Base-by-base conservation (phyloP, 225 moss, liverwort and hornwort species). In the Pseudoscleropodium purum region DNA sequence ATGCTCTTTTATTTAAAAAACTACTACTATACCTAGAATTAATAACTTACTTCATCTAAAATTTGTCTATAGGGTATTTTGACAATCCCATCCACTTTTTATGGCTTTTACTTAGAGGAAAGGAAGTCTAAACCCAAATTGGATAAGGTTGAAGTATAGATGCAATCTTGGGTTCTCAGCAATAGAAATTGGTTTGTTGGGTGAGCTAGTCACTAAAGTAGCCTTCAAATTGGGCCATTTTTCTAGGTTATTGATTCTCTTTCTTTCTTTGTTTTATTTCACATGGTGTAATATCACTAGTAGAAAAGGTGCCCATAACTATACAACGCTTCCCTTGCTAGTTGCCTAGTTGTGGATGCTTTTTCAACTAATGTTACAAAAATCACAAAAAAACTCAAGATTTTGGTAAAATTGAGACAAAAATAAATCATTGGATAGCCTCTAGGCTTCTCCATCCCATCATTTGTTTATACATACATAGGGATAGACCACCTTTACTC, bases 261-360 rank as follows among this genome's bases (percentile, higher is more conserved):
- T 47, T 74, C 7, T 33, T 34, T 52, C 2, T 60, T 60, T 60
- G 10, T 56, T 54, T 56, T 25, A 5, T 78, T 36, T 78, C 8
- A 24, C 0, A 1, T 37, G 4, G 37, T 79, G 10, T 56, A 37
- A 56, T 25, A 37, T 10, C 6, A 37, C 24, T 21, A 23, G 7
- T 34, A 21, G 7, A 34, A 51, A 34, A 51, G 5, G 14, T 0
- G 0, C 21, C 12, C 0, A 51, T 0, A 76, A 52, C 26, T 51
- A 51, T 4, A 9, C 2, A 52, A 1, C 18, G 24, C 14, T 52
- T 52, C 9, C 34, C 12, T 52, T 76, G 2, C 3, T 23, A 77
- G 2, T 9, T 54, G 24, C 1, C 1, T 24, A 52, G 0, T 36
- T 54, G 1, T 18, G 0, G 6, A 14, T 4, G 0, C 3, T 5